phyloP scores from a whole-genome alignment of 345 rosid genomes.

The Rhodomyrtus tomentosa region DNA sequence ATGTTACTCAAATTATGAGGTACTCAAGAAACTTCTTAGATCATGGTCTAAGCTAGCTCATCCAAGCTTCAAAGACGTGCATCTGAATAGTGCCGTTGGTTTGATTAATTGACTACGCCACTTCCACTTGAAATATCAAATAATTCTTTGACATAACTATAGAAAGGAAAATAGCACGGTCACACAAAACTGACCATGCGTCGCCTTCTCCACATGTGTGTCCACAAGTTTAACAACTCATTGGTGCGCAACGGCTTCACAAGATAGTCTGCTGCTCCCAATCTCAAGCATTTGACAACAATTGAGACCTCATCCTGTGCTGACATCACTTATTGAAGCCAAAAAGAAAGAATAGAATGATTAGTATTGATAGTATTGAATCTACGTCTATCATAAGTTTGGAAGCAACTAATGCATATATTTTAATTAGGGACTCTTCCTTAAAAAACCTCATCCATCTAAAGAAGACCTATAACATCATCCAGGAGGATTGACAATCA shows the following conservation, averaged over 20 bases:
- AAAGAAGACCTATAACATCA: not conserved
- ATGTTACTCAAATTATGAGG: not conserved
- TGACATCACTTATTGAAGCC: constrained; percentile 33
- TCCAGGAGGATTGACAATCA: not conserved
- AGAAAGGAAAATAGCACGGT: not conserved
- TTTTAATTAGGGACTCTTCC: not conserved
- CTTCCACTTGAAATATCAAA: not conserved
- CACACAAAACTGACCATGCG: constrained; percentile 26
- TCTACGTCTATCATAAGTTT: not conserved
- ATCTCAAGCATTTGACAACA: constrained; percentile 40
- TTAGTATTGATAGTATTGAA: not conserved
- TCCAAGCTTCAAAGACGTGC: not conserved
- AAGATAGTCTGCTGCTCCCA: constrained; percentile 48
- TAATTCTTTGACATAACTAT: not conserved
- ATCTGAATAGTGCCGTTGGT: not conserved
- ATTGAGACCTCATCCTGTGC: constrained; percentile 39
- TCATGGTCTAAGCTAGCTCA: not conserved
- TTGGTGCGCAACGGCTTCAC: constrained; percentile 43
- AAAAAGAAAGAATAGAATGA: not conserved
- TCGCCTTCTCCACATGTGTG: constrained; percentile 43
- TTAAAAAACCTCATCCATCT: not conserved
- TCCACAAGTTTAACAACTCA: constrained; percentile 37
- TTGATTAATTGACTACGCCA: not conserved
- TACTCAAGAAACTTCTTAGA: not conserved
- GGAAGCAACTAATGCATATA: not conserved